Evolutionary conservation across 2,329 filamentous ascomycete species (phyloP), one percentile per base, ranked within the genome.

Genomic region (Madurella fahalii): DNA sequence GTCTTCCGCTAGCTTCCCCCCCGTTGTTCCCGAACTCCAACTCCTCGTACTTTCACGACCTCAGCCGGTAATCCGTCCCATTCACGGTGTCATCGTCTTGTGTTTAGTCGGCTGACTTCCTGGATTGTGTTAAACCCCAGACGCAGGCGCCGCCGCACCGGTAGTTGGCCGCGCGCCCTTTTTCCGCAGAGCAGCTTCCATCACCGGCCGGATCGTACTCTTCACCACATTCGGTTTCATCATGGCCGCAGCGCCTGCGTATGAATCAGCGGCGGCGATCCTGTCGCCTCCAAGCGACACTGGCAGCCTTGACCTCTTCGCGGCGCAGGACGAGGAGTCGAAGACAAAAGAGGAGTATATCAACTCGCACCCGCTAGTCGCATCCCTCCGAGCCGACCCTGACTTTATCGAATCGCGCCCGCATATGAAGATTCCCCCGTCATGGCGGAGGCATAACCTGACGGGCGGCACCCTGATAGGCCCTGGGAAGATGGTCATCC

Each of bases 391-490:
- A 45, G 71, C 72, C 16, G 79, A 88, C 63, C 76, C 84, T 1
- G 80, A 81, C 25, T 87, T 86, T 70, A 80, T 76, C 34, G 91
- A 95, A 70, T 86, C 87, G 34, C 82, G 94, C 40, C 93, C 93
- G 11, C 90, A 96, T 68, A 76, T 96, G 68, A 94, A 92, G 72
- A 87, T 96, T 66, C 91, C 93, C 0, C 75, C 78, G 25, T 71
- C 78, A 2, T 79, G 90, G 69, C 83, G 88, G 40, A 72, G 73
- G 2, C 85, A 90, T 68, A 95, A 86, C 71, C 78, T 99, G 50
- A 97, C 92, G 0, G 90, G 82, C 32, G 90, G 90, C 5, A 88
- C 88, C 12, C 77, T 99, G 12, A 69, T 87, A 16, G 92, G 91
- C 0, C 80, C 86, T 0, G 84, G 85, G 32, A 87, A 83, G 69